Percentiles rank a stretch among this genome's conserved stretches.
Conservation (phyloP, 2,329 filamentous ascomycete species). For the Periconia macrospinosa region DNA sequence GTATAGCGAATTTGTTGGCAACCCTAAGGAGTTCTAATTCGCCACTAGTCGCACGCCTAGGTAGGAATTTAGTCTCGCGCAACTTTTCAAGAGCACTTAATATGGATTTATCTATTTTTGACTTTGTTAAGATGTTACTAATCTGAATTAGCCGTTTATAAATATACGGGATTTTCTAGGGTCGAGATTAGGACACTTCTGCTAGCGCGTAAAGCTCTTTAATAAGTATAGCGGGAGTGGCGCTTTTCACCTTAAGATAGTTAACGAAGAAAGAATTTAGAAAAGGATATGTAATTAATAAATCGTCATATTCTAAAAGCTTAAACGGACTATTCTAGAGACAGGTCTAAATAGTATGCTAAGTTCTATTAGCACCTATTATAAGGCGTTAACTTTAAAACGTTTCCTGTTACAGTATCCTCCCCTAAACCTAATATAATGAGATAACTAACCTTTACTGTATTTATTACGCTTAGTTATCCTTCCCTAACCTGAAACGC, state of each 20-base stretch:
- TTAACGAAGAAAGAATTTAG: slow-evolving; percentile 9
- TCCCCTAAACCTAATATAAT: no score
- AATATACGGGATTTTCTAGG: slow-evolving; percentile 7
- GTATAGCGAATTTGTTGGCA: slow-evolving; percentile 17
- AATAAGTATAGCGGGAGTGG: slow-evolving; percentile 15
- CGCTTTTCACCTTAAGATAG: slow-evolving; percentile 14
- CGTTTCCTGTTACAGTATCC: no score
- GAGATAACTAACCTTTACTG: no score
- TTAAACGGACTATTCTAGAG: slow-evolving; percentile 17
- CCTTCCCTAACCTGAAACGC: no score
- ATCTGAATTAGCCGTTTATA: slow-evolving; percentile 12
- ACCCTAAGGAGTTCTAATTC: slow-evolving; percentile 7
- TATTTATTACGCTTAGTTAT: no score
- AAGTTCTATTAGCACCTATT: slow-evolving; percentile 5
- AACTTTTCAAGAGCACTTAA: slow-evolving; percentile 11
- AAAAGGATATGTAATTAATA: slow-evolving; percentile 10
- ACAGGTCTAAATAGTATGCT: slow-evolving; percentile 12
- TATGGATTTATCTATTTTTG: slow-evolving; percentile 2
- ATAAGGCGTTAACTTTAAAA: slow-evolving; percentile 9
- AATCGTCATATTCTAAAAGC: slow-evolving; percentile 12
- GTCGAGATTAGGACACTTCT: slow-evolving; percentile 1
- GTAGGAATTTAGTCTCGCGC: slow-evolving; percentile 15
- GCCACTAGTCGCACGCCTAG: slow-evolving; percentile 4
- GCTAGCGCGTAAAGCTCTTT: slow-evolving; percentile 15
- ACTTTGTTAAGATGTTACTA: slow-evolving; percentile 15